A percentile compares a stretch with the other conserved stretches of the same genome.
phyloP scores from a whole-genome alignment of 148 eudicot genomes.

The Beta vulgaris region DNA sequence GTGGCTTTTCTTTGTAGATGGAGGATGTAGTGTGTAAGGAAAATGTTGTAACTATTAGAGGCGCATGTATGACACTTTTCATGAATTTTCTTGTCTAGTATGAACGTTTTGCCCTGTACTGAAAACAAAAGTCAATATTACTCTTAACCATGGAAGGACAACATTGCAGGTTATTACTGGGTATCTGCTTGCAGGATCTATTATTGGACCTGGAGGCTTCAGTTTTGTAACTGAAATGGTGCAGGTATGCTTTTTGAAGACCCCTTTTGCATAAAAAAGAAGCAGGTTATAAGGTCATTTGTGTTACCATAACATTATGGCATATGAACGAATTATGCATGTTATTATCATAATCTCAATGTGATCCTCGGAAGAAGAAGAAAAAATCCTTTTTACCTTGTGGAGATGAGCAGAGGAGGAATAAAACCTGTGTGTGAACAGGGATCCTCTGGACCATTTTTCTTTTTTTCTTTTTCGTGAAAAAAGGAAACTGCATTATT shows the following conservation, averaged over 20 bases:
- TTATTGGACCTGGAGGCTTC: slow-evolving; percentile 97
- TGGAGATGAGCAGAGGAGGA: no score
- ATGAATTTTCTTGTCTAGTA: not conserved
- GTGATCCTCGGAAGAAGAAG: no score
- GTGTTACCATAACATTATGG: not conserved
- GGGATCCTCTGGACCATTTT: not conserved
- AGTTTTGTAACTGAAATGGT: slow-evolving; percentile 96
- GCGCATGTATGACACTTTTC: no score
- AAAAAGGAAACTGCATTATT: no score
- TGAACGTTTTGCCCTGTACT: not conserved
- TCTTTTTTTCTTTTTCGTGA: not conserved
- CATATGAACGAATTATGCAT: not conserved
- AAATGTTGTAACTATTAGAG: no score
- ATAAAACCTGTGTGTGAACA: no score
- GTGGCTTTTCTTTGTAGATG: not conserved
- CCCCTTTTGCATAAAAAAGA: not conserved
- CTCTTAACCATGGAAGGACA: not conserved
- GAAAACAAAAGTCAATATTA: not conserved
- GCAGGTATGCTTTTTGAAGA: slow-evolving; percentile 60
- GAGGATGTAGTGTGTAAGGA: not conserved
- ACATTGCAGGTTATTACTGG: slow-evolving; percentile 89
- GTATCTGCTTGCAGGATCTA: slow-evolving; percentile 91
- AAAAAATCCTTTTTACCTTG: no score
- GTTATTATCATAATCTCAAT: no score
- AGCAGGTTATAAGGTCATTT: not conserved